Conservation (phyloP, 2,329 filamentous ascomycete species). For the Mariannaea sp. region DNA sequence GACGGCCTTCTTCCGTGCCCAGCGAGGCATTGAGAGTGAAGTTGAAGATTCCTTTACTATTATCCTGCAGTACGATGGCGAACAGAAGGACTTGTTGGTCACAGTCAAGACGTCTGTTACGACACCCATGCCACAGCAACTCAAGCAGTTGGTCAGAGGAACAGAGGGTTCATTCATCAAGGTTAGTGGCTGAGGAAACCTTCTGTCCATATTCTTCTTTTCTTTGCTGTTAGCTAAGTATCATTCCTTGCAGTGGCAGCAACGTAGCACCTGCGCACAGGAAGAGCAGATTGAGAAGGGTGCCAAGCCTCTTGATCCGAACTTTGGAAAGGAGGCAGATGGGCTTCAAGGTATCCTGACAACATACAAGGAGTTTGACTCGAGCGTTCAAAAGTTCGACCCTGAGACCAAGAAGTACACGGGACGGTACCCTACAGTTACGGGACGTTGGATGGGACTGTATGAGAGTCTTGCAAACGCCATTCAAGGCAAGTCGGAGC, state of each 20-base stretch:
- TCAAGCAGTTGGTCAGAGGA: constrained; percentile 27
- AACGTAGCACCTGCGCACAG: constrained; percentile 42
- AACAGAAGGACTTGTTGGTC: constrained; percentile 40
- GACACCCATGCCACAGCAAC: constrained; percentile 25
- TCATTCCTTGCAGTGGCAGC: constrained; percentile 46
- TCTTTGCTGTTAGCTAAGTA: constrained; percentile 43
- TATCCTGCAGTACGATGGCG: constrained; percentile 59
- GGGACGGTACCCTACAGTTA: constrained; percentile 46
- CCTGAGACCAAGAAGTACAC: constrained; percentile 40
- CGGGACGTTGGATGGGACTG: constrained; percentile 46
- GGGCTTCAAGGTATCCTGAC: constrained; percentile 38
- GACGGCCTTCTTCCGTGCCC: constrained; percentile 30
- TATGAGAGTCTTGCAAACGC: constrained; percentile 48
- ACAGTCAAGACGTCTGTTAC: constrained; percentile 28
- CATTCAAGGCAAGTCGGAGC: constrained; percentile 44
- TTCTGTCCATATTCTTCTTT: constrained; percentile 33
- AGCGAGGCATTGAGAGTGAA: constrained; percentile 29
- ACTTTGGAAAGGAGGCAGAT: constrained; percentile 29
- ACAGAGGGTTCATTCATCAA: constrained; percentile 32
- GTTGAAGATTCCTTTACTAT: constrained; percentile 59
- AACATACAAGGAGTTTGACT: constrained; percentile 45
- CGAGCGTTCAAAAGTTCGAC: constrained; percentile 39
- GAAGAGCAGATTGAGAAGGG: constrained; percentile 29
- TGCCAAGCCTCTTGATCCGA: constrained; percentile 19
- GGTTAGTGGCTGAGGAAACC: background rate